Evolutionary conservation across 2,329 filamentous ascomycete genomes (phyloP), one percentile per base, ranked within the genome.

Genomic region (Fusarium haematococcum): DNA sequence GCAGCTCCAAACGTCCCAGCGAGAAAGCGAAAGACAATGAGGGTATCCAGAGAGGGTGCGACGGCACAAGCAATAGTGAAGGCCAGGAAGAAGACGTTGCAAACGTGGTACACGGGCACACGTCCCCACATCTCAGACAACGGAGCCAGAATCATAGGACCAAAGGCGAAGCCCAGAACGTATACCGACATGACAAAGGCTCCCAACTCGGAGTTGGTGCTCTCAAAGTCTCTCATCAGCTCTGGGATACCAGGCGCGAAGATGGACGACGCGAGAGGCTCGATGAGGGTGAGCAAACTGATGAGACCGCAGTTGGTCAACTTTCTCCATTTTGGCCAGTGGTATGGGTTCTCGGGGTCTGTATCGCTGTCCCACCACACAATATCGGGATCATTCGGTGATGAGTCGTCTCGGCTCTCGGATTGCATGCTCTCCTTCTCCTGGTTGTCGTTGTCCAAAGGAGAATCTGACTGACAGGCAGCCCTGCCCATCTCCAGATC

Each of bases 231-330:
- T 14, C 74, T 61, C 85, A 92, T 88, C 0, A 93, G 83, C 5
- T 89, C 80, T 0, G 88, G 87, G 0, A 92, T 88, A 3, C 88
- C 90, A 0, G 91, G 91, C 0, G 91, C 90, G 75, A 93, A 91
- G 80, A 92, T 91, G 25, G 84, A 81, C 75, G 69, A 84, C 0
- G 82, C 83, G 0, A 87, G 75, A 1, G 83, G 85, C 10, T 85
- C 84, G 58, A 88, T 75, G 30, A 88, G 83, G 0, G 86, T 87
- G 52, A 75, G 59, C 2, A 69, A 16, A 11, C 67, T 69, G 57
- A 73, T 69, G 18, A 80, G 75, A 4, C 74, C 79, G n/a, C 84
- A 80, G 11, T 80, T 81, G 30, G 80, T 61, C 45, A 78, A 79
- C 57, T 83, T 84, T 71, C 83, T 84, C 75, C 81, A 84, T 59